Conservation (phyloP, 1,139 yeast genomes). For the Arxiozyma slooffiae region DNA sequence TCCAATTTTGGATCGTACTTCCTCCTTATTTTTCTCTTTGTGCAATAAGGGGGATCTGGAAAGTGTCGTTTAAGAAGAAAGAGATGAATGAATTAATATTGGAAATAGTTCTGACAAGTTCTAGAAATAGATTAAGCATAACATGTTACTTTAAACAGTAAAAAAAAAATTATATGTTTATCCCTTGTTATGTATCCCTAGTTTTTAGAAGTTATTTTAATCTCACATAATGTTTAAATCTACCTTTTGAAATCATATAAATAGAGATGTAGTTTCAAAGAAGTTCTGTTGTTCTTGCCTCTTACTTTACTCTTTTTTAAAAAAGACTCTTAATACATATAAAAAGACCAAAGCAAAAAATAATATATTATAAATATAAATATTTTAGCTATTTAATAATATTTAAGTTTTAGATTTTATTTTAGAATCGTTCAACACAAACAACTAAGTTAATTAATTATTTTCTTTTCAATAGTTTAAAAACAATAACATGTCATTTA, state of each 20-base stretch:
- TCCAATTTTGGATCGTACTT: no score
- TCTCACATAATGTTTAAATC: neutral
- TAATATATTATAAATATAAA: no score
- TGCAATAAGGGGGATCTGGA: neutral
- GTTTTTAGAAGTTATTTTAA: neutral
- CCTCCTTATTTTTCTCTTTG: neutral
- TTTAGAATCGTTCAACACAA: neutral
- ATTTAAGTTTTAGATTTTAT: no score
- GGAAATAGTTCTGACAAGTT: neutral
- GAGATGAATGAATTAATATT: neutral
- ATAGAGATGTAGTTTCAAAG: neutral
- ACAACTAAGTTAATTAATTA: neutral
- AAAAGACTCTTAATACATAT: no score
- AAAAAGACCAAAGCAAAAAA: neutral
- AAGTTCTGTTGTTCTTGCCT: neutral
- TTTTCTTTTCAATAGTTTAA: neutral
- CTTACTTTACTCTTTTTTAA: neutral
- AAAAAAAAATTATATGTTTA: no score
- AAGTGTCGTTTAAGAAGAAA: neutral
- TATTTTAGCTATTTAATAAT: no score
- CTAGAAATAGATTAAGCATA: neutral
- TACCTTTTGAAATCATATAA: neutral
- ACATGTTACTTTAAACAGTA: neutral
- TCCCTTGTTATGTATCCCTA: neutral
- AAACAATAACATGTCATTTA: slow-evolving; percentile 27